Base-by-base conservation (phyloP, 2,329 filamentous ascomycete species). In the Colletotrichum spinosum region DNA sequence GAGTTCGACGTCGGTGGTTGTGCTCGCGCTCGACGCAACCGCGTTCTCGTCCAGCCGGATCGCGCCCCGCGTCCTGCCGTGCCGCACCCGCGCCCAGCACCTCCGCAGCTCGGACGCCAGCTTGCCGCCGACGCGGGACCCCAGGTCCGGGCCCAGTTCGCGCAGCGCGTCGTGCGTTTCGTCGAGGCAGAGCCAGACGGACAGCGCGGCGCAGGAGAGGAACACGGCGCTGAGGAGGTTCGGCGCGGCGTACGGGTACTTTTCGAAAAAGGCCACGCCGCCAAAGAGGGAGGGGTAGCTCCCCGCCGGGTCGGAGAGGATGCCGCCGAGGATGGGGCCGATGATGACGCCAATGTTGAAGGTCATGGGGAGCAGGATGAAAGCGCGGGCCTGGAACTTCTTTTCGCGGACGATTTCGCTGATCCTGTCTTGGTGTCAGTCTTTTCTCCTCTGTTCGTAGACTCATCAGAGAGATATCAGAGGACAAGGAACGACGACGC, bases 231-330 rank as follows among this genome's bases (percentile, higher is more conserved):
- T 86, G 53, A 87, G 73, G 4, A 88, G 69, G 55, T 88, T 88
- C 10, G 86, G 86, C 37, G 81, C 69, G 1, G 84, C 85, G 61
- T 86, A 88, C 0, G 85, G 86, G 61, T 79, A 88, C 33, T 75
- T 77, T 2, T 74, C 70, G 56, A 87, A 81, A 68, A 87, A 83
- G 1, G 69, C 69, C 3, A 81, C 72, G 34, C 78, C 65, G 11
- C 85, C 84, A 63, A 88, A 87, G 1, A 81, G 56, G 2, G 68
- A 67, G 0, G 0, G 88, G 85, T 71, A 90, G 93, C 73, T 91
- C 87, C 6, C 78, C 71, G 85, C 80, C 0, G 91, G 90, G 70
- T 93, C 88, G 13, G 91, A 90, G 35, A 93, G 78, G 54, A 91
- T 75, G 35, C 91, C 91, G 48, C 91, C 90, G 77, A 90, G 80